Base-by-base conservation (phyloP, 192 early-diverging fungal genomes). In the Phlyctochytrium bullatum region DNA sequence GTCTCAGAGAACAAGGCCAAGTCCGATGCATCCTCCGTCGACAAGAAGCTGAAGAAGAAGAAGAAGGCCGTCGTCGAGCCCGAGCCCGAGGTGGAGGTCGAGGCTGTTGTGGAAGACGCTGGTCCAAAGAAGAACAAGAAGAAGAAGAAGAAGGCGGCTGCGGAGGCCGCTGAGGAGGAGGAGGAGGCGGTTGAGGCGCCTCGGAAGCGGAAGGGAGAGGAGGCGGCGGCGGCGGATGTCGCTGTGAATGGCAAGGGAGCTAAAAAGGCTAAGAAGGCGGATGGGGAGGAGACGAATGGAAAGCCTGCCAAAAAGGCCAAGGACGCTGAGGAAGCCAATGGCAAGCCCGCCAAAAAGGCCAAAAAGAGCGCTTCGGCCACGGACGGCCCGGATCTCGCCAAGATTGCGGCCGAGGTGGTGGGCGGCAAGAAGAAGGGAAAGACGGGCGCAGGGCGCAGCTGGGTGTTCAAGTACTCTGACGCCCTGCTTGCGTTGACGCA, bases 101-200 rank as follows among this genome's bases (percentile, higher is more conserved):
- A 51, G 0, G 17, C 17, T 14, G 4, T 23, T 33, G 50, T 29
- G 62, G 24, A 24, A 16, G 59, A 73, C 23, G 47, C 66, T 25
- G n/a, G 34, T 33, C 77, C 76, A 40, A 81, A 82, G 72, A 76
- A 80, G 50, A 72, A 83, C 70, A 72, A 86, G 77, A 74, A 75
- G 62, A 88, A 82, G 36, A 66, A 73, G 47, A 73, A 76, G 57
- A 52, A 34, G 20, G 0, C 6, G 25, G 32, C 27, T 32, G 2
- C 65, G 34, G 36, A 47, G 10, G 20, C 20, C 40, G 10, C 40
- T 20, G 40, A 6, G 6, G 40, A 47, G 6, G 36, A 68, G 30
- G 40, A 47, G 20, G 40, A 6, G 10, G 10, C 40, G n/a, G n/a
- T n/a, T n/a, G n/a, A n/a, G n/a, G n/a, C n/a, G n/a, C n/a, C n/a